Evolutionary conservation across 352 stramenopile genomes (phyloP).

Genomic region (Globisporangium spiculum): DNA sequence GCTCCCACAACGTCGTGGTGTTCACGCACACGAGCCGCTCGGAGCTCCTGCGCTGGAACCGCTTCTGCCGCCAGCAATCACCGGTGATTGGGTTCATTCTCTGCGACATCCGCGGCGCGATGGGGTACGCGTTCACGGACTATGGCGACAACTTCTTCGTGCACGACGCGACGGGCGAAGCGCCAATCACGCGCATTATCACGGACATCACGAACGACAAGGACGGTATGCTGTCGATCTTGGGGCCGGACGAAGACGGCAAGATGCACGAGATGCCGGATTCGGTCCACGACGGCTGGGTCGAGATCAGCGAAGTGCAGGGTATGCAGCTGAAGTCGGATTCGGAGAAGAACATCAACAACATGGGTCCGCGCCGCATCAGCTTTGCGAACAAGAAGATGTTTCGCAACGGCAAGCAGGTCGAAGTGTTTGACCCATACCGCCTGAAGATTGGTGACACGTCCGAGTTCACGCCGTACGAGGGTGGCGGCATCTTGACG

Average conservation of each 20-base stretch:
- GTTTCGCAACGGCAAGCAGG: slow-evolving; percentile 82
- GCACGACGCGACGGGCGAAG: slow-evolving; percentile 79
- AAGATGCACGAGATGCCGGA: slow-evolving; percentile 89
- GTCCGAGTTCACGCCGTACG: slow-evolving; percentile 75
- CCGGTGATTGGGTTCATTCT: slow-evolving; percentile 80
- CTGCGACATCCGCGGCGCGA: slow-evolving; percentile 73
- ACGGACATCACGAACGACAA: slow-evolving; percentile 84
- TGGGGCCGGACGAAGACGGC: slow-evolving; percentile 80
- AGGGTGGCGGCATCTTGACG: slow-evolving; percentile 76
- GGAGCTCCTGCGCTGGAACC: slow-evolving; percentile 88
- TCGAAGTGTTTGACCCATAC: slow-evolving; percentile 84
- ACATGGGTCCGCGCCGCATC: slow-evolving; percentile 67
- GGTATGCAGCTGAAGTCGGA: slow-evolving; percentile 68
- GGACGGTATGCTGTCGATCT: slow-evolving; percentile 69
- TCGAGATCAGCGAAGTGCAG: slow-evolving; percentile 83
- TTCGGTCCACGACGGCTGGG: slow-evolving; percentile 81
- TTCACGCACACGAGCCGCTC: slow-evolving; percentile 74
- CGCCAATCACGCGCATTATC: slow-evolving; percentile 85
- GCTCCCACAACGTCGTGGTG: slow-evolving; percentile 84
- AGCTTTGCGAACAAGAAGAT: slow-evolving; percentile 85
- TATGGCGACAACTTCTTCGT: slow-evolving; percentile 74
- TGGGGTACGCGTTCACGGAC: slow-evolving; percentile 82
- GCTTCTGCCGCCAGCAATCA: slow-evolving; percentile 79
- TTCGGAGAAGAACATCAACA: slow-evolving; percentile 72
- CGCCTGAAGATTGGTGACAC: slow-evolving; percentile 82